Percentiles rank a stretch among this genome's conserved stretches.
These are phyloP conservation scores for Chimonanthus salicifolius DNA, from an alignment of 164 flowering plant genomes.

Conservation along the genomic window DNA sequence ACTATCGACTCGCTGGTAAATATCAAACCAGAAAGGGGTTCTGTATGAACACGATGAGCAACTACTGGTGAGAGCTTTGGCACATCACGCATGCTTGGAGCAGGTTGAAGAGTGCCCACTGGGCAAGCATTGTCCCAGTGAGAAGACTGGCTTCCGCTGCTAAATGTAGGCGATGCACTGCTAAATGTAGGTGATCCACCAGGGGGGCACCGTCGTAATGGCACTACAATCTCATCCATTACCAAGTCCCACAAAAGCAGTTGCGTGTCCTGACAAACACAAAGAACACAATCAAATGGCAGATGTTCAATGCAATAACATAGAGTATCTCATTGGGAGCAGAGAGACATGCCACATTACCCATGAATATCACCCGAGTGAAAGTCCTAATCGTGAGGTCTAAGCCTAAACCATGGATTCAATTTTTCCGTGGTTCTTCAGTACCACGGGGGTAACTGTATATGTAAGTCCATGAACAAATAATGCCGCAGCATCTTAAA, in stretches of 20 bases:
- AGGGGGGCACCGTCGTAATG: conserved; percentile 70
- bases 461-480: too few relatives aligned
- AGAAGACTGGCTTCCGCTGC: conserved; percentile 81
- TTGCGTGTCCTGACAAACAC: conserved; percentile 70
- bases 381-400: too few relatives aligned
- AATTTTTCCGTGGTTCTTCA: too few relatives aligned
- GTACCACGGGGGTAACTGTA: too few relatives aligned
- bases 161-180: conserved; percentile 89
- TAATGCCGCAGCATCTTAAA: too few relatives aligned
- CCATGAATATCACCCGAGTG: too few relatives aligned
- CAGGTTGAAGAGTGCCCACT: conserved; percentile 79
- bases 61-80: conserved; percentile 90
- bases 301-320: not conserved
- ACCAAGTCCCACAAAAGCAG: conserved; percentile 91
- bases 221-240: conserved; percentile 94
- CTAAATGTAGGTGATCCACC: conserved; percentile 4
- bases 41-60: conserved; percentile 85
- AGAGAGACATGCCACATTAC: too few relatives aligned
- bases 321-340: too few relatives aligned
- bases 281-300: not conserved
- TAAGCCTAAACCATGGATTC: too few relatives aligned
- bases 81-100: conserved; percentile 92
- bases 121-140: conserved; percentile 78
- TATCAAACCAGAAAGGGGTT: conserved; percentile 84
- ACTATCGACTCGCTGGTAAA: conserved; percentile 84